Evolutionary conservation across 163 green algal species (phyloP), one percentile per base, ranked within the genome.

Genomic region (Picocystis sp.): DNA sequence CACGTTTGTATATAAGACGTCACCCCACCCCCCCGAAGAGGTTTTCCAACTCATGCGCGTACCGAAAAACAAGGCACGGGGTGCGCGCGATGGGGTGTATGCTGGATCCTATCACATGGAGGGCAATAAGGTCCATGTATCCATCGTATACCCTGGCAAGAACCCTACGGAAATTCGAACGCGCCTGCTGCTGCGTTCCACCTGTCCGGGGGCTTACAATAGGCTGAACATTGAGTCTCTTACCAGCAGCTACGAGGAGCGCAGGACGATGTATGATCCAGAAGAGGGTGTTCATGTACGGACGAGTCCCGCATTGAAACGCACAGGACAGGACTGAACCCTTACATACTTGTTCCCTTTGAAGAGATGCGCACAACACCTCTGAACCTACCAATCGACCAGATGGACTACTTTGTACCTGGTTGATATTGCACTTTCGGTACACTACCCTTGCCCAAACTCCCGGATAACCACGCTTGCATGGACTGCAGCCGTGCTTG

Each of bases 321-420:
- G 24, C 67, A 90, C 61, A 57, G 41, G 46, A 65, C 79, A 0
- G 82, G 82, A 3, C 58, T 81, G 41, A 56, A 55, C 8, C 46
- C 74, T 1, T 84, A 70, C 45, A 68, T 85, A n/a, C 86, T 92
- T 65, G 73, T 92, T 45, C 63, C 78, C 1, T 87, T 69, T 69
- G 60, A 81, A 13, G 45, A 72, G 1, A 62, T 80, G 2, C 25
- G 53, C 29, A 72, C 14, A 5, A 68, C 41, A 11, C 12, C 56
- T 3, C 50, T 92, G 6, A 92, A 92, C 62, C 34, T 77, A 58
- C 50, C 68, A 0, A 57, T 78, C 10, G 43, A 45, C 15, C 38
- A 79, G 48, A 87, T 90, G 80, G 80, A 90, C 57, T 69, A 78
- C 22, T 87, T 67, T 38, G 54, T 86, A 2, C 59, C 47, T 33